Evolutionary conservation across 306 rosid genomes (phyloP), one percentile per base, ranked within the genome.

Genomic region (Hippophae rhamnoides): DNA sequence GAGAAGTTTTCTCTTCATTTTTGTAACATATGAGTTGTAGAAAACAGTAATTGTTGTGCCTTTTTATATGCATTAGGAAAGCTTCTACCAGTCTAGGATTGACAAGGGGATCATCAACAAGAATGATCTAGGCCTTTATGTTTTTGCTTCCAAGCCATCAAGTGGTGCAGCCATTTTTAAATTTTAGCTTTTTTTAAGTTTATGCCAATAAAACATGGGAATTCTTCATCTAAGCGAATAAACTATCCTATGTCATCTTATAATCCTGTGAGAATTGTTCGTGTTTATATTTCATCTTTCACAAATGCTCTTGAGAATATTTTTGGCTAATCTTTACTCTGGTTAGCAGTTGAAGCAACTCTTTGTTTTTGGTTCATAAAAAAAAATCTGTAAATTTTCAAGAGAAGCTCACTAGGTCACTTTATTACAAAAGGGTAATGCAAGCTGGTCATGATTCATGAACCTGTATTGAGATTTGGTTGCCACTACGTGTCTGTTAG

Each of bases 81-180:
- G 52, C 5, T 92, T 74, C 72, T 92, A 80, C 73, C 84, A 80
- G 56, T 50, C 78, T 0, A 89, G 95, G 69, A 88, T 92, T 45
- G 94, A 82, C 38, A 75, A 56, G 58, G 94, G 88, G 52, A 56
- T 80, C 64, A 76, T 92, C 54, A 43, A 62, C 67, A 84, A 80
- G 48, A 77, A 77, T 26, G 97, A 92, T 31, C 82, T 88, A 18
- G 99, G 83, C 43, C 89, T 80, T 50, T 85, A 82, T 66, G 77
- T 92, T 13, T 92, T 92, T 66, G 96, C 99, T 61, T 92, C 99
- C 72, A 92, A 88, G 84, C 99, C 99, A 4, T 85, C 99, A 13
- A 85, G 99, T 72, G 99, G 99, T 43, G 87, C 99, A 72, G 99
- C 99, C 49, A 80, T 92, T 68, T 75, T 92, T 68, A 84, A 83